Evolutionary conservation across 1,139 yeast species (phyloP), one percentile per base, ranked within the genome.

Genomic region (Waltiozyma sp.): DNA sequence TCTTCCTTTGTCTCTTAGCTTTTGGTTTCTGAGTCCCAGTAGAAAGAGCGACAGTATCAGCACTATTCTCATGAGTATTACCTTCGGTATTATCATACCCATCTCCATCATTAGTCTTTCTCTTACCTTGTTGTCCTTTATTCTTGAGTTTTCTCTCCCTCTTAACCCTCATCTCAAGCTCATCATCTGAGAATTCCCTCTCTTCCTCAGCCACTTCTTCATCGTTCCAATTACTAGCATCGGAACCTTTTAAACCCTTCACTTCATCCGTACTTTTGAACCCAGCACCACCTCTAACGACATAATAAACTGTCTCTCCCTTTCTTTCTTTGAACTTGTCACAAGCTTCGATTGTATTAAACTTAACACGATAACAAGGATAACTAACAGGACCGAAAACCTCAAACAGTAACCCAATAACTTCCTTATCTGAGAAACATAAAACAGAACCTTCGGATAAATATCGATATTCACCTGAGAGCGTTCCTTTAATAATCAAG

Each of bases 161-260:
- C 47, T 66, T 67, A 41, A 50, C 59, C 40, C 54, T 60, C 45
- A 65, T 63, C 47, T 89, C 97, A 52, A 73, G 73, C 59, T 89
- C 96, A 62, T 91, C 97, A 57, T 91, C 97, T 1, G 96, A 86
- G 43, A 81, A 91, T 55, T 91, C 97, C 59, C 87, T 96, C 58
- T 91, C 97, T 37, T 84, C 94, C 52, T 78, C 86, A 0, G 96
- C 89, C 21, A 89, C 63, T 55, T 91, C 99, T 64, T 91, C 98
- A 61, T 91, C 98, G 58, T 87, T 85, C 58, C 87, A 80, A 53
- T 91, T 91, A 56, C 95, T 83, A 0, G 98, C 98, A 64, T 91
- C 99, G 1, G 91, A 81, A 14, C 97, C 98, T 55, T 82, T 88
- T 19, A 78, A 49, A 23, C 71, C 67, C 52, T 77, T 83, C 42